Percentiles rank a stretch among this genome's conserved stretches.
Conservation (phyloP, 139 green algal species). For the Marvania coccoides region DNA sequence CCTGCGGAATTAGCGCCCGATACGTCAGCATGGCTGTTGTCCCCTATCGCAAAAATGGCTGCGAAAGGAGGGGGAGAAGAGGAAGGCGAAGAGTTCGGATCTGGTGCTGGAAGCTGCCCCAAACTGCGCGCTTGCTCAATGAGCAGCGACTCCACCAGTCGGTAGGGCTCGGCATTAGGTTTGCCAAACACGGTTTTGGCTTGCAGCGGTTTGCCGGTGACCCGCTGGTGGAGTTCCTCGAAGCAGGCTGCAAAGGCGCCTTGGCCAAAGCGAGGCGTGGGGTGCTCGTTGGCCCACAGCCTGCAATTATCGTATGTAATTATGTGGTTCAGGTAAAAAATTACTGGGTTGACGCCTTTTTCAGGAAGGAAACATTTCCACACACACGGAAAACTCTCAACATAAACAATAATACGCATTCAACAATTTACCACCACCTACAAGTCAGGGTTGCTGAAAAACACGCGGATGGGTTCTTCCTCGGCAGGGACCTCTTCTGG, state of each 20-base stretch:
- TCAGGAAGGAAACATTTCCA: too few relatives aligned
- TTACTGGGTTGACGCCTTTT: too few relatives aligned
- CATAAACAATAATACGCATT: too few relatives aligned
- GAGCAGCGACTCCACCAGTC: conserved; percentile 49
- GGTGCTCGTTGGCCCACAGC: conserved; percentile 65
- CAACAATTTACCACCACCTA: too few relatives aligned
- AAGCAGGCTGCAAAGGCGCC: conserved; percentile 55
- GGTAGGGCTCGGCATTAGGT: conserved; percentile 53
- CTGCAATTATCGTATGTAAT: too few relatives aligned
- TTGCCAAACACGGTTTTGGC: conserved; percentile 47
- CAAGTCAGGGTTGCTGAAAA: conserved; percentile 57
- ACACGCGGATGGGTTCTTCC: conserved; percentile 9
- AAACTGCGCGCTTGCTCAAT: conserved; percentile 42
- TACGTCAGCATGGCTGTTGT: conserved; percentile 77
- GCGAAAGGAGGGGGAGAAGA: conserved; percentile 18
- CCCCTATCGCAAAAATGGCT: conserved; percentile 66
- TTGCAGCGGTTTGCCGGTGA: conserved; percentile 13
- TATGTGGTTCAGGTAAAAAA: too few relatives aligned
- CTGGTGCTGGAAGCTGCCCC: conserved; percentile 9
- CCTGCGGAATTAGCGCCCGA: conserved; percentile 52
- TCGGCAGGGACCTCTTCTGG: neutral
- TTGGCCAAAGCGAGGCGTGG: conserved; percentile 56
- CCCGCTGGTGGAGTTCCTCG: conserved; percentile 32
- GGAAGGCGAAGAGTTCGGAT: neutral
- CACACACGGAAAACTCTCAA: too few relatives aligned